Evolutionary conservation across 441 rosid genomes (phyloP).

Genomic region (Aleurites moluccanus): DNA sequence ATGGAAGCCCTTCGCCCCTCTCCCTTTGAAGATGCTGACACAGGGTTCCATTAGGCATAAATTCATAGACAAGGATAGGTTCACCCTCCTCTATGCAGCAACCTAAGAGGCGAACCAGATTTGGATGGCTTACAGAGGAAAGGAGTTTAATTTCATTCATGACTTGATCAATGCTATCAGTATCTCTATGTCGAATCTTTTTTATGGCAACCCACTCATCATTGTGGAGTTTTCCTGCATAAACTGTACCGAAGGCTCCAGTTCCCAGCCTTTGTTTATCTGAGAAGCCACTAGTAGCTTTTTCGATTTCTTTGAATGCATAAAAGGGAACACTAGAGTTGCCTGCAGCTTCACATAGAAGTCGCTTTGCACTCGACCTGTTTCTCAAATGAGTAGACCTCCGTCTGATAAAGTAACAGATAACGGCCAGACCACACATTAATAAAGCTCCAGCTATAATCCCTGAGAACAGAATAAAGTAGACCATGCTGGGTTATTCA

Average conservation of each 20-base stretch:
- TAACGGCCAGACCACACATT: slow-evolving; percentile 36
- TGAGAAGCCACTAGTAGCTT: slow-evolving; percentile 65
- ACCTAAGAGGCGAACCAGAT: slow-evolving; percentile 75
- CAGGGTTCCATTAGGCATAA: slow-evolving; percentile 86
- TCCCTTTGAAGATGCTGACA: slow-evolving; percentile 78
- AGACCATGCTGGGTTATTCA: neutral
- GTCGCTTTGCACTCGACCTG: slow-evolving; percentile 53
- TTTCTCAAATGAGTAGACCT: slow-evolving; percentile 39
- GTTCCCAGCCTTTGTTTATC: slow-evolving; percentile 75
- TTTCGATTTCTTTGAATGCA: slow-evolving; percentile 71
- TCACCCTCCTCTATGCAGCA: slow-evolving; percentile 79
- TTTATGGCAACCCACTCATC: slow-evolving; percentile 74
- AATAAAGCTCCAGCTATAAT: slow-evolving; percentile 55
- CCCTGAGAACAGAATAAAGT: slow-evolving; percentile 39
- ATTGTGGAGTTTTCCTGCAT: slow-evolving; percentile 71
- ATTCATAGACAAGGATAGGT: slow-evolving; percentile 77
- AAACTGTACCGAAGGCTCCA: slow-evolving; percentile 96
- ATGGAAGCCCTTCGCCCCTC: slow-evolving; percentile 63
- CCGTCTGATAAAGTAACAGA: slow-evolving; percentile 42
- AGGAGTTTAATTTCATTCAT: slow-evolving; percentile 81
- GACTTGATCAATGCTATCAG: slow-evolving; percentile 73
- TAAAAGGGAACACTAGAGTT: slow-evolving; percentile 71
- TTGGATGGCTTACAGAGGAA: slow-evolving; percentile 82
- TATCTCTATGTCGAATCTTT: slow-evolving; percentile 62
- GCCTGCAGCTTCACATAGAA: slow-evolving; percentile 67